Evolutionary conservation across 305 asterid species (phyloP).

Genomic region (Fraxinus angustifolia): DNA sequence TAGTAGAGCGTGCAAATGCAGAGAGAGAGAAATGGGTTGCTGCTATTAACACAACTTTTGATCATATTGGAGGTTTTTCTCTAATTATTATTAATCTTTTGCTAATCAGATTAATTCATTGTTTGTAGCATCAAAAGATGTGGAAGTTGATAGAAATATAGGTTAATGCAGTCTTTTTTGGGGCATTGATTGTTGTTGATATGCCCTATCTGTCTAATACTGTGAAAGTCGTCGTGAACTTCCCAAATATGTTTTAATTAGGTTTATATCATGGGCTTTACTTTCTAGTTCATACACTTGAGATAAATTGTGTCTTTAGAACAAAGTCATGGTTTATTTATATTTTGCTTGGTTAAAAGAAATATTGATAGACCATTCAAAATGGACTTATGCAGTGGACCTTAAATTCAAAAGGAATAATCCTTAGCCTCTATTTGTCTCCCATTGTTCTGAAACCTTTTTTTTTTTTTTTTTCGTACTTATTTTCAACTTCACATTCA

Average conservation of each 20-base stretch:
- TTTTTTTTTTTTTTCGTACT: too few relatives aligned
- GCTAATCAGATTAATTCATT: neutral
- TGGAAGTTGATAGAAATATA: neutral
- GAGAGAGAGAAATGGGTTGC: slow-evolving; percentile 92
- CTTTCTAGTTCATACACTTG: neutral
- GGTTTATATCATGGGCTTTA: neutral
- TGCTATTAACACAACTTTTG: slow-evolving; percentile 84
- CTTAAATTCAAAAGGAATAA: neutral
- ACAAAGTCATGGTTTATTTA: neutral
- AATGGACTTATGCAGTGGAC: neutral
- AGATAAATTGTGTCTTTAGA: neutral
- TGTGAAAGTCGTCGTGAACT: neutral
- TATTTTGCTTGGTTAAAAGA: neutral
- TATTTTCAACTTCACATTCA: too few relatives aligned
- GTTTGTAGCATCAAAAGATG: neutral
- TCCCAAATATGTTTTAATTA: neutral
- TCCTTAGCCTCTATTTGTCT: too few relatives aligned
- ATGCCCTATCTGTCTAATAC: neutral
- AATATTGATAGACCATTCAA: neutral
- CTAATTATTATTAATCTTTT: neutral
- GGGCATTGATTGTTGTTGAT: neutral
- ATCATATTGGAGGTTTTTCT: slow-evolving; percentile 83
- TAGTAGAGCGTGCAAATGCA: slow-evolving; percentile 80
- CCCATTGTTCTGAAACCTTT: too few relatives aligned
- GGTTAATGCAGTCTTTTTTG: neutral